A percentile compares a stretch with the other conserved stretches of the same genome.
These are phyloP conservation scores for Melaleuca quinquenervia DNA, from an alignment of 345 rosid genomes.

Conservation along the genomic window DNA sequence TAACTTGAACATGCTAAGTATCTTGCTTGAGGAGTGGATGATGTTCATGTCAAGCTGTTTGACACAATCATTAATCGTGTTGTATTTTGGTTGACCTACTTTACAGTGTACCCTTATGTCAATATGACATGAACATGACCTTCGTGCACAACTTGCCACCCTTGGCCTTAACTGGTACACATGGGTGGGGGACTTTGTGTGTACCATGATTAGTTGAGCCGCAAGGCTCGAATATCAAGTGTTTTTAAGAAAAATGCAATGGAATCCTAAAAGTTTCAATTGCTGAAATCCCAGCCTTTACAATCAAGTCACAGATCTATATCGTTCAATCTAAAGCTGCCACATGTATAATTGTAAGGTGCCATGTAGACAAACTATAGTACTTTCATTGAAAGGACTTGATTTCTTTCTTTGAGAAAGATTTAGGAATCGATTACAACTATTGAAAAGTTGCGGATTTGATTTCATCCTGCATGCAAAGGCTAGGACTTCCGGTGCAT, in stretches of 20 bases:
- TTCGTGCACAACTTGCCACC: neutral
- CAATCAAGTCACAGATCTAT: neutral
- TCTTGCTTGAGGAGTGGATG: neutral
- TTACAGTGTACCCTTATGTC: neutral
- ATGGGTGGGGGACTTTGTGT: neutral
- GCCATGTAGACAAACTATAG: neutral
- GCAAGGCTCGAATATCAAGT: neutral
- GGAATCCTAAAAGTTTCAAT: neutral
- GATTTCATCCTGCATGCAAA: neutral
- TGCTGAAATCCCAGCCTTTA: neutral
- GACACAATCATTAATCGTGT: fast-evolving
- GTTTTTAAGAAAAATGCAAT: neutral
- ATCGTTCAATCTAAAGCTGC: neutral
- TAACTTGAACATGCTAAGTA: neutral
- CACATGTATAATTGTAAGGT: neutral
- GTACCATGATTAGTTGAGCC: neutral
- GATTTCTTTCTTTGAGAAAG: neutral
- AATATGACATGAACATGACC: neutral
- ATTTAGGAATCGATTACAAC: neutral
- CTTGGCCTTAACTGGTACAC: neutral
- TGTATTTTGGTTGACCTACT: neutral
- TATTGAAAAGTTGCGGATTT: neutral
- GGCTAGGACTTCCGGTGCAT: neutral
- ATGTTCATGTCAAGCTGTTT: neutral
- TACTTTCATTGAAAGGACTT: neutral